Evolutionary conservation across 2,329 filamentous ascomycete species (phyloP), one percentile per base, ranked within the genome.

Genomic region (Rhinocladiella mackenziei): DNA sequence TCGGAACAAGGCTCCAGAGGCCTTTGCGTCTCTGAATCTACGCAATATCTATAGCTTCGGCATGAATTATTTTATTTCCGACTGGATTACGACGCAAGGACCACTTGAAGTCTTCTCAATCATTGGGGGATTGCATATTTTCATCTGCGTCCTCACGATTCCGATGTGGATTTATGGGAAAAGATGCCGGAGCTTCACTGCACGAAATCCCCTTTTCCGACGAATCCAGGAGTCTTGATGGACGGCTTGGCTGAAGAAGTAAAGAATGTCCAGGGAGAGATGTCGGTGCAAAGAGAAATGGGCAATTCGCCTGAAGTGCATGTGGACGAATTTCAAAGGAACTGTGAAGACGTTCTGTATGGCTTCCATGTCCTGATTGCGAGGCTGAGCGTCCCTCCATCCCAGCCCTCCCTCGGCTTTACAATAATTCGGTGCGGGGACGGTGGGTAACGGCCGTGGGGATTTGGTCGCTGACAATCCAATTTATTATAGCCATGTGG

Each of bases 111-210:
- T 64, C 19, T 65, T 64, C 35, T 51, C 49, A 15, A 62, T 60
- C 22, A 57, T 65, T 34, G 62, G 62, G 8, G 62, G 60, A 2
- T 32, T 64, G 3, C 62, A 65, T 34, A 60, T 64, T 18, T 61
- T 63, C 47, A 61, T 36, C 17, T 36, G 33, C 13, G n/a, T 36
- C 5, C 11, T 17, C 10, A 36, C 33, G 5, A 23, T 36, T 10
- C 33, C 33, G 4, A 36, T 36, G 17, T 36, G 18, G 17, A 14
- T 36, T 4, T 36, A 18, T 4, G 33, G 33, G 33, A 36, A 36
- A 15, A 17, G 33, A 14, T 44, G 43, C 22, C 33, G 48, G 5
- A 47, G 43, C 30, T 43, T 83, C 61, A 49, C 46, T 9, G 46
- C 46, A 9, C 36, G 46, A 14, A 49, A 49, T 19, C 26, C 30